A percentile compares a stretch with the other conserved stretches of the same genome.
Conservation (phyloP, 257 asterid genomes). For the Solanum ossicruentum region DNA sequence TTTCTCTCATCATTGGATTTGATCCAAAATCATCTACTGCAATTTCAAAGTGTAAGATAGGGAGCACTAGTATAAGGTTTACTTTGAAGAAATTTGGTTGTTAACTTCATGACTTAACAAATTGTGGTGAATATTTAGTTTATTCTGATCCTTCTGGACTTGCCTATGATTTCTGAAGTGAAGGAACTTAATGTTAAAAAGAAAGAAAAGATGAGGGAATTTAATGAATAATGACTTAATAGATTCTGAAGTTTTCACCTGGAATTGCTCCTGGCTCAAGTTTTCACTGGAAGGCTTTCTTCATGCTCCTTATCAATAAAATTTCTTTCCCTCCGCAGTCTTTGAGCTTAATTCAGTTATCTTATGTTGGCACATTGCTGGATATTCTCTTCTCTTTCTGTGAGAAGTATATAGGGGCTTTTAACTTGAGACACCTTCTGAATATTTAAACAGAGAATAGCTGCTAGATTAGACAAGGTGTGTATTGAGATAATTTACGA, state of each 20-base stretch:
- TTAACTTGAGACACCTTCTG: neutral
- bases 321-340: neutral
- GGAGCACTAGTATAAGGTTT: neutral
- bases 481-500: neutral
- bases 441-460: neutral
- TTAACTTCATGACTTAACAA: neutral
- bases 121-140: neutral
- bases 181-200: neutral
- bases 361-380: neutral
- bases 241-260: neutral
- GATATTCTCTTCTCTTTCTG: neutral
- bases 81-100: neutral
- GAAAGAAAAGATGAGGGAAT: neutral
- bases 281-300: neutral
- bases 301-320: neutral
- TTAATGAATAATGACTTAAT: neutral
- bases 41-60: constrained; percentile 76
- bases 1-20: constrained; percentile 69
- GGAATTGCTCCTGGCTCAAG: neutral
- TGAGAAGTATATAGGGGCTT: neutral
- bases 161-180: neutral
- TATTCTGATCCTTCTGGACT: neutral
- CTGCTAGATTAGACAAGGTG: neutral
- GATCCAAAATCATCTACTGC: constrained; percentile 96
- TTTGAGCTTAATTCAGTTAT: neutral